These are phyloP conservation scores for Mycena pura DNA, from an alignment of 768 basidiomycete genomes.

Conservation along the genomic window DNA sequence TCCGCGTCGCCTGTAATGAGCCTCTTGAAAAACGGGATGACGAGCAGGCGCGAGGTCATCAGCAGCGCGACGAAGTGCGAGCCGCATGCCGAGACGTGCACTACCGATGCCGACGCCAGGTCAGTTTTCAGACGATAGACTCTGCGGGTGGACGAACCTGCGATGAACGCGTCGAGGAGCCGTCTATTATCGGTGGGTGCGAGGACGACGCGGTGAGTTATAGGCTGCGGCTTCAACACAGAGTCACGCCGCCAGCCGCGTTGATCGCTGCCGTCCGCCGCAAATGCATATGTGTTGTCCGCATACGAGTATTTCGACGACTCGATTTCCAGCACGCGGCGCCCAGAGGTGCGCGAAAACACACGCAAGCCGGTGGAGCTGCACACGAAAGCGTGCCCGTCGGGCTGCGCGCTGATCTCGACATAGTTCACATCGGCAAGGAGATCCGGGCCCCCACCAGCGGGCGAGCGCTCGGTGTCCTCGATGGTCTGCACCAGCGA, in stretches of 20 bases:
- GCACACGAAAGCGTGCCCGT: constrained; percentile 66
- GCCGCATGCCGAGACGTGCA: constrained; percentile 57
- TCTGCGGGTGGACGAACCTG: constrained; percentile 42
- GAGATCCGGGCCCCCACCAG: constrained; percentile 1
- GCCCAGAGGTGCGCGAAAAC: constrained; percentile 57
- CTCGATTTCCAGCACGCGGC: constrained; percentile 50
- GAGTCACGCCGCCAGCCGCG: constrained; percentile 1
- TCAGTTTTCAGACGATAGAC: neutral
- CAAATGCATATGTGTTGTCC: constrained; percentile 41
- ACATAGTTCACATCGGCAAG: constrained; percentile 64
- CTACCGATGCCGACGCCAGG: constrained; percentile 32
- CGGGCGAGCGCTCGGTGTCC: constrained; percentile 38
- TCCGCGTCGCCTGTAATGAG: constrained; percentile 34
- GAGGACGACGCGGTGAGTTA: neutral
- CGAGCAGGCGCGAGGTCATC: constrained; percentile 45
- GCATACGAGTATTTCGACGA: constrained; percentile 43
- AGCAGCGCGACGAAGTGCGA: constrained; percentile 52
- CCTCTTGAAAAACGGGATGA: constrained; percentile 51
- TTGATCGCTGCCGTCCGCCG: constrained; percentile 9
- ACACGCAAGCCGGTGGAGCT: constrained; percentile 54
- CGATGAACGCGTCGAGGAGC: constrained; percentile 52
- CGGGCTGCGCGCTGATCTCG: constrained; percentile 54
- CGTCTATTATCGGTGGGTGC: neutral
- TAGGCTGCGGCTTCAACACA: constrained; percentile 19
- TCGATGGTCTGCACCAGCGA: constrained; percentile 54